phyloP scores from a whole-genome alignment of 805 yeast species.

The Candida ponderosae region DNA sequence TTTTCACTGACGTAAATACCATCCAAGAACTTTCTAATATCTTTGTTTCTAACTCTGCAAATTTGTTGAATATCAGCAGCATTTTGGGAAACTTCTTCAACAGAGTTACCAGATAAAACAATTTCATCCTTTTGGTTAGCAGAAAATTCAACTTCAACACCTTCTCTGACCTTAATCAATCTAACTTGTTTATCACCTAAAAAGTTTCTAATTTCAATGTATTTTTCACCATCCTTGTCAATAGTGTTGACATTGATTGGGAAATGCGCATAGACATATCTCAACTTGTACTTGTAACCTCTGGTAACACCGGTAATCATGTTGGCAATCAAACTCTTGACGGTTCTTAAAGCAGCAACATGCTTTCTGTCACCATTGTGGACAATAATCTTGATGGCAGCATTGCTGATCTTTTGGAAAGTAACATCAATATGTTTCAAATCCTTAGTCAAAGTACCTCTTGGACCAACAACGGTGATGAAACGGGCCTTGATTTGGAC shows the following conservation, averaged over 20 bases:
- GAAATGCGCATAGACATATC: constrained; percentile 99
- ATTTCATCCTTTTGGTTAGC: constrained; percentile 90
- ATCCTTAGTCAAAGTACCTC: constrained; percentile 89
- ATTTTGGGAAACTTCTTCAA: constrained; percentile 95
- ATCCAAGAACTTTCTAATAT: constrained; percentile 99
- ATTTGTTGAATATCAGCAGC: constrained; percentile 98
- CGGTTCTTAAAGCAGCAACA: constrained; percentile 99
- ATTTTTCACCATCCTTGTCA: constrained; percentile 65
- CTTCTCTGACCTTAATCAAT: constrained; percentile 77
- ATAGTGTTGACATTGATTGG: constrained; percentile 96
- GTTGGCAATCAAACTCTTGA: constrained; percentile 90
- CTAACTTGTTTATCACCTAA: constrained; percentile 99
- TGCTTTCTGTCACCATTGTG: constrained; percentile 99
- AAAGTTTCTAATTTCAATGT: constrained; percentile 97
- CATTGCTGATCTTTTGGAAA: constrained; percentile 69
- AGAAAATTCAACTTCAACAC: constrained; percentile 81
- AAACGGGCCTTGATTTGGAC: constrained; percentile 87
- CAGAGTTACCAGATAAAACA: constrained; percentile 87
- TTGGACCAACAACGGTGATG: constrained; percentile 92
- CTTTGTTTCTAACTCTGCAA: constrained; percentile 99
- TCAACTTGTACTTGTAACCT: constrained; percentile 99
- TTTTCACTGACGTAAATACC: constrained; percentile 99
- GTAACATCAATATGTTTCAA: constrained; percentile 93
- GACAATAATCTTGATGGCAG: constrained; percentile 78
- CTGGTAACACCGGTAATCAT: constrained; percentile 97